Evolutionary conservation across 1,284 basidiomycete species (phyloP), one percentile per base, ranked within the genome.

Genomic region (Salmacisia buchloeana): DNA sequence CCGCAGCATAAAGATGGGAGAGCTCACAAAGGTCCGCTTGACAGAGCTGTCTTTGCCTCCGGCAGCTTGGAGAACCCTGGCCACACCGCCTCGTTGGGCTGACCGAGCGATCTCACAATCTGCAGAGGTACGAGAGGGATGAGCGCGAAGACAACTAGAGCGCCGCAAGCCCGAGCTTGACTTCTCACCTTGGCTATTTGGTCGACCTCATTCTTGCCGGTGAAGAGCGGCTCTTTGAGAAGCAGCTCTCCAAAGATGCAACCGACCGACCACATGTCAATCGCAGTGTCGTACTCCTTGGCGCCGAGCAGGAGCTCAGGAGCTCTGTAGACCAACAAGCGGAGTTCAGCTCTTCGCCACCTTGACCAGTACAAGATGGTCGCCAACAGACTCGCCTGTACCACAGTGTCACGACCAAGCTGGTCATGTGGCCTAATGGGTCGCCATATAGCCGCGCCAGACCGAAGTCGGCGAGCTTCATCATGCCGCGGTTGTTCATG

Each of bases 401-500:
- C 96, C 96, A 99, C 15, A 99, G 83, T 1, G 96, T 98, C 4
- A 98, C 96, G 1, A 99, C 96, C 15, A 98, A 85, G 76, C 94
- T 92, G 2, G 96, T 99, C 86, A 99, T 89, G 21, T 93, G 91
- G 6, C 92, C 92, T 29, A 94, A 85, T 3, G 96, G 94, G 80
- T 98, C 96, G 35, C 94, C 94, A 79, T 91, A 98, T 64, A 92
- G 87, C 72, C 96, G 84, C 21, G 96, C 96, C 38, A 98, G 86
- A 3, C 96, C 96, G 80, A 99, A 99, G 81, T 99, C 96, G 4
- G 94, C 96, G 7, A 99, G 91, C 77, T 98, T 99, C 81, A 99
- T 94, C 56, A 89, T 92, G 0, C 96, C 96, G 4, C 94, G 87
- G 80, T 99, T 99, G 81, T 97, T 97, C 94, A 99, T 94, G 46